A percentile compares a stretch with the other conserved stretches of the same genome.
These are phyloP conservation scores for Axilococcus clingmanii DNA, from an alignment of 139 green algal species.

Conservation along the genomic window DNA sequence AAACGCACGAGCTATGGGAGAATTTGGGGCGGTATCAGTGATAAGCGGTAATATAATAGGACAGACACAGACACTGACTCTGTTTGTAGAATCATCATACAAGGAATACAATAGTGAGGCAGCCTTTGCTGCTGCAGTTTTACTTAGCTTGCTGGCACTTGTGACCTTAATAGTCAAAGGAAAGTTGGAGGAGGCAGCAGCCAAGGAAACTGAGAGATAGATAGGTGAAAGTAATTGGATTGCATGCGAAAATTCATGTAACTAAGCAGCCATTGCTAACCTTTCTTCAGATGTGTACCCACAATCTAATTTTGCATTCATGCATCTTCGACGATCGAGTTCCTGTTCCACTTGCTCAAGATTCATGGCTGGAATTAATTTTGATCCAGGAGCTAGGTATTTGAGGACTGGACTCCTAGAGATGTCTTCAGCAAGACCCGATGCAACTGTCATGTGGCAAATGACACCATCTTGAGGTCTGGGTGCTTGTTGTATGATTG, in stretches of 20 bases:
- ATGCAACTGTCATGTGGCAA: no score
- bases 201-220: neutral
- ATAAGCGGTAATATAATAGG: conserved; percentile 90
- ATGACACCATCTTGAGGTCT: no score
- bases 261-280: no score
- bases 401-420: no score
- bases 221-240: conserved; percentile 4
- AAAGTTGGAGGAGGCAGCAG: conserved; percentile 34
- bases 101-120: conserved; percentile 66
- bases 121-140: conserved; percentile 67
- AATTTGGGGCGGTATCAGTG: conserved; percentile 82
- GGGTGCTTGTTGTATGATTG: no score
- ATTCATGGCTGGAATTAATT: no score
- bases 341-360: neutral
- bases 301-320: conserved; percentile 3
- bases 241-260: no score
- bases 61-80: conserved; percentile 78
- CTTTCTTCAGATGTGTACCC: no score
- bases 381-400: no score
- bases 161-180: conserved; percentile 71
- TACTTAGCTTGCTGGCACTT: conserved; percentile 67
- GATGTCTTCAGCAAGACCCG: no score
- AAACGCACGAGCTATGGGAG: conserved; percentile 80
- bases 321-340: neutral
- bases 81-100: conserved; percentile 80